phyloP scores from a whole-genome alignment of 208 protist species.

The Acanthamoeba lenticulata region DNA sequence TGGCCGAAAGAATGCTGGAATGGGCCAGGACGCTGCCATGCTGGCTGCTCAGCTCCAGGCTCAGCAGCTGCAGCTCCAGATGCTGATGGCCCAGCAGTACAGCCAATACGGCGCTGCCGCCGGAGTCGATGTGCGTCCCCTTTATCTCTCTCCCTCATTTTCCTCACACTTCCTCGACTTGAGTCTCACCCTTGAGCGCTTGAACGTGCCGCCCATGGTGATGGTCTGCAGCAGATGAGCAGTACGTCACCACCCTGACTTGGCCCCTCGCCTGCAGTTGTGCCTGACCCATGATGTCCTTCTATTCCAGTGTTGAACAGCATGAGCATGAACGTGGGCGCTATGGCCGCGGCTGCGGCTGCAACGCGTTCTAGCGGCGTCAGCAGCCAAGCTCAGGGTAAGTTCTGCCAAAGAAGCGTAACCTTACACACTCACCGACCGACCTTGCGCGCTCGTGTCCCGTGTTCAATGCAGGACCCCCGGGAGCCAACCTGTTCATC shows the following conservation, averaged over 20 bases:
- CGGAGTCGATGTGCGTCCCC: background rate
- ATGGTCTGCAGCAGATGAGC: slow-evolving; percentile 1
- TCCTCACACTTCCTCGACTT: no score
- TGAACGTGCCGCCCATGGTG: background rate
- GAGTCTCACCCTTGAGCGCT: no score
- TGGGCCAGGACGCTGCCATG: background rate
- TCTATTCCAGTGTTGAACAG: background rate
- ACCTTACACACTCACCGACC: background rate
- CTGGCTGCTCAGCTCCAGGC: background rate
- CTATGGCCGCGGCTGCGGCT: background rate
- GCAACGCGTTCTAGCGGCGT: background rate
- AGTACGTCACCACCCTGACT: background rate
- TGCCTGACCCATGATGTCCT: background rate
- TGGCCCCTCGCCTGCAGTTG: background rate
- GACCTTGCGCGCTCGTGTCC: background rate
- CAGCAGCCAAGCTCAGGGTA: slow-evolving; percentile 39
- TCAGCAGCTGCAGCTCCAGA: slow-evolving; percentile 6
- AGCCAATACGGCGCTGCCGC: background rate
- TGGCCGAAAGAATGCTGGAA: slow-evolving; percentile 68
- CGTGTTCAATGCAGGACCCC: background rate
- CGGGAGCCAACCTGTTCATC: slow-evolving; percentile 81
- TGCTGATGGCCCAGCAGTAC: slow-evolving; percentile 25
- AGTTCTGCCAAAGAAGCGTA: background rate
- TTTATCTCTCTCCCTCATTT: background rate
- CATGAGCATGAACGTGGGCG: slow-evolving; percentile 22